These are phyloP conservation scores for Lenwebbia sp. DNA, from an alignment of 345 rosid species.

Conservation along the genomic window DNA sequence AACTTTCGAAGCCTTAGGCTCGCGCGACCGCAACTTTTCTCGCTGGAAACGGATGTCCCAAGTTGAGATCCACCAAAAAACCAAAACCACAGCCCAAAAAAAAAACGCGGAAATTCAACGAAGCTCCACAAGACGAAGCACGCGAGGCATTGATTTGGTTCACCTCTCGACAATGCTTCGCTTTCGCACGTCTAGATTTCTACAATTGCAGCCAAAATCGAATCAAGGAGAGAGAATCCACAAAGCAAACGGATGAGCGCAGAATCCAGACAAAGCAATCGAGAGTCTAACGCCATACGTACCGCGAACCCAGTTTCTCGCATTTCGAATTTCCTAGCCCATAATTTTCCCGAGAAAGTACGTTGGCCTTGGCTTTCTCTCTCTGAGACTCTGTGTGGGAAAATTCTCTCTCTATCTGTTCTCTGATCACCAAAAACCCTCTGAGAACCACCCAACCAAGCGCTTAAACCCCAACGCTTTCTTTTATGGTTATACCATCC, in stretches of 20 bases:
- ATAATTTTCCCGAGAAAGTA: not conserved
- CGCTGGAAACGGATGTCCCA: not conserved
- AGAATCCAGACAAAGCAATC: not conserved
- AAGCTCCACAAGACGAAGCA: not conserved
- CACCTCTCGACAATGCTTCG: not conserved
- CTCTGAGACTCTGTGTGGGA: not conserved
- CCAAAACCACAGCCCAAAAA: not conserved
- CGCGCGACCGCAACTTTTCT: not conserved
- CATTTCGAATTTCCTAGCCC: not conserved
- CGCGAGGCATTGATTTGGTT: not conserved
- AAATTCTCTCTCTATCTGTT: not conserved
- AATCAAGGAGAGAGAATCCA: not conserved
- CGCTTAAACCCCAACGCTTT: not conserved
- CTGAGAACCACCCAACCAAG: conserved; percentile 2
- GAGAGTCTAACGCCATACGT: not conserved
- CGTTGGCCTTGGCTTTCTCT: not conserved
- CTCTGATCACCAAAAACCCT: conserved; percentile 2
- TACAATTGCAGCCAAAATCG: not conserved
- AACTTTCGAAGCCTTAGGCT: not conserved
- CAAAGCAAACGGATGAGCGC: not conserved
- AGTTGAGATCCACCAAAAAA: not conserved
- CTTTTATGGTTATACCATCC: not conserved
- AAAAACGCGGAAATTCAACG: not conserved
- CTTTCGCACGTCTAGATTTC: not conserved
- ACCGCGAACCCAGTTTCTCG: not conserved